A percentile compares a stretch with the other conserved stretches of the same genome.
phyloP scores from a whole-genome alignment of 352 stramenopile genomes.

The Phytophthora fragariaefolia region DNA sequence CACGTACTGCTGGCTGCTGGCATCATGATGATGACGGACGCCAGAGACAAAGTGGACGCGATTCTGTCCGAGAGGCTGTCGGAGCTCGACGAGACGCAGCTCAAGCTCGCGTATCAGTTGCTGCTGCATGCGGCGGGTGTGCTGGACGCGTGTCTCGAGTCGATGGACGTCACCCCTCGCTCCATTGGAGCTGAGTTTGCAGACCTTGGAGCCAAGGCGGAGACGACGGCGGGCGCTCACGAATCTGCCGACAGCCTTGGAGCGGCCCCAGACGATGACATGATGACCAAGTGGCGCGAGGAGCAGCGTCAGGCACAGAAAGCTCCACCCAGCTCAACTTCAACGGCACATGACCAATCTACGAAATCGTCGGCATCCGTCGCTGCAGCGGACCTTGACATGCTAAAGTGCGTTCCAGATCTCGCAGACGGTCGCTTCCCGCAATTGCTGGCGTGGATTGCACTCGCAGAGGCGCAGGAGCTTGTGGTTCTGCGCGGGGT shows the following conservation, averaged over 20 bases:
- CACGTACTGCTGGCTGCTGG: slow-evolving; percentile 59
- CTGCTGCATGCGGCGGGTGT: slow-evolving; percentile 63
- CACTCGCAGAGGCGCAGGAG: slow-evolving; percentile 70
- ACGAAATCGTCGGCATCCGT: not conserved
- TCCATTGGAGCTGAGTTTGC: slow-evolving; percentile 40
- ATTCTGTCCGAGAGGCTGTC: slow-evolving; percentile 45
- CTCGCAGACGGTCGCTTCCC: slow-evolving; percentile 56
- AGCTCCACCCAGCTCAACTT: slow-evolving; percentile 3
- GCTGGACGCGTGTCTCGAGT: slow-evolving; percentile 56
- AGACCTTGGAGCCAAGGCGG: slow-evolving; percentile 36
- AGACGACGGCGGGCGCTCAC: slow-evolving; percentile 1
- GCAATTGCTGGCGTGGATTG: slow-evolving; percentile 62
- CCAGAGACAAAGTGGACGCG: slow-evolving; percentile 50
- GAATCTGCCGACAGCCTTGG: not conserved
- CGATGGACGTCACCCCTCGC: slow-evolving; percentile 42
- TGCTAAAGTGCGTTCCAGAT: slow-evolving; percentile 58
- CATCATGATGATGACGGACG: slow-evolving; percentile 51
- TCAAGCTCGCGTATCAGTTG: slow-evolving; percentile 77
- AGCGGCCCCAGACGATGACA: slow-evolving; percentile 38
- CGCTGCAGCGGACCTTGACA: slow-evolving; percentile 37
- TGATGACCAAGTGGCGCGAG: slow-evolving; percentile 64
- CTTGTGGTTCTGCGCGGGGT: slow-evolving; percentile 69
- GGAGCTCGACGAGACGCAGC: slow-evolving; percentile 63
- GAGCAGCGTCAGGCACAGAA: slow-evolving; percentile 45
- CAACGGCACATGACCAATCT: not conserved